A percentile compares a stretch with the other conserved stretches of the same genome.
phyloP scores from a whole-genome alignment of 1,284 basidiomycete species.

The Athelia sp. region DNA sequence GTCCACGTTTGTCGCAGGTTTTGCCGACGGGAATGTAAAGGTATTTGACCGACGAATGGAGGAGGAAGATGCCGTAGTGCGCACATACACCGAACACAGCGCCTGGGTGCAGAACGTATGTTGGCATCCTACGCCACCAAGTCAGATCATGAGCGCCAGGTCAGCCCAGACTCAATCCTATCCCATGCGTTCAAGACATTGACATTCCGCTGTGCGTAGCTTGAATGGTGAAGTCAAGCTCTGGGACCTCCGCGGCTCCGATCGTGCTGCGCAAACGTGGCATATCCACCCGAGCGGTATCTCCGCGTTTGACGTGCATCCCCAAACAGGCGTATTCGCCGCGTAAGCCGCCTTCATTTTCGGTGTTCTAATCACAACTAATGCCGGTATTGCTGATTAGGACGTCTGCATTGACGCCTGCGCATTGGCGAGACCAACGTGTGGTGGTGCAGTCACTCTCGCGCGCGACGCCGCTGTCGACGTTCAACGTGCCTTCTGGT shows the following conservation, averaged over 20 bases:
- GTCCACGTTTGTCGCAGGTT: constrained; percentile 85
- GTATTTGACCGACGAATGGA: constrained; percentile 90
- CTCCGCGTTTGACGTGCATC: constrained; percentile 85
- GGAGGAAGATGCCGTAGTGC: constrained; percentile 81
- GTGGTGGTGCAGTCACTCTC: constrained; percentile 53
- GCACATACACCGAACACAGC: constrained; percentile 79
- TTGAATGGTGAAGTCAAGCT: constrained; percentile 88
- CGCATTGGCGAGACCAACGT: constrained; percentile 61
- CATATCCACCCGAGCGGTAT: constrained; percentile 71
- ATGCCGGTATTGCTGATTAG: constrained; percentile 28
- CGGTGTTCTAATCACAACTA: background rate
- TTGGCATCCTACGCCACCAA: constrained; percentile 71
- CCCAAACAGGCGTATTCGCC: constrained; percentile 82
- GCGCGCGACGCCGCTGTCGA: constrained; percentile 37
- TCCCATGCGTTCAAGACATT: background rate
- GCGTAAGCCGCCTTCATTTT: constrained; percentile 49
- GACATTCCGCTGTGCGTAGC: constrained; percentile 38
- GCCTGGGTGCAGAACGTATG: constrained; percentile 92
- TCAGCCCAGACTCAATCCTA: constrained; percentile 29
- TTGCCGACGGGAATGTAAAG: constrained; percentile 89
- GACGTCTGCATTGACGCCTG: constrained; percentile 53
- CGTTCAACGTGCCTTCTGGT: constrained; percentile 48
- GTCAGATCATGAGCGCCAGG: constrained; percentile 89
- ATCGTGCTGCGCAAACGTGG: constrained; percentile 61
- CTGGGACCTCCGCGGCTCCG: constrained; percentile 83